These are phyloP conservation scores for Meredithiella fracta DNA, from an alignment of 2,329 filamentous ascomycete species.

Conservation along the genomic window DNA sequence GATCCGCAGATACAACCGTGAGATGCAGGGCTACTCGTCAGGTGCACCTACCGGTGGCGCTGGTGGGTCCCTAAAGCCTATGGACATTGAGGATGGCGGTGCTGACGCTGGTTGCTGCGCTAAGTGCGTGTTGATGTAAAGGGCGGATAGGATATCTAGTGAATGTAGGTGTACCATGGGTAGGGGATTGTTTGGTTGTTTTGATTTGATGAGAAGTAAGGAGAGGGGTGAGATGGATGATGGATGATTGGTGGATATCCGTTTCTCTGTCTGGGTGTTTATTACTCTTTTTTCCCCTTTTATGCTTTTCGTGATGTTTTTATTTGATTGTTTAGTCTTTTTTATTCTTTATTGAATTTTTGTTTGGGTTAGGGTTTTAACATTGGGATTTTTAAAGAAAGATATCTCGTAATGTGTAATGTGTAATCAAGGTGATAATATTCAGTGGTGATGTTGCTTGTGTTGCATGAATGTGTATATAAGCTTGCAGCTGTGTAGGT, in stretches of 20 bases:
- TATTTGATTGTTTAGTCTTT: neutral
- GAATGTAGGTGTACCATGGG: neutral
- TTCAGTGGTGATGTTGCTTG: too few species aligned
- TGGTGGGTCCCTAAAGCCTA: constrained; percentile 50
- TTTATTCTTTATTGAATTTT: constrained; percentile 13
- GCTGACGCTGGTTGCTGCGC: constrained; percentile 63
- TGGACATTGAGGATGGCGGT: constrained; percentile 60
- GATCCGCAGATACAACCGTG: constrained; percentile 95
- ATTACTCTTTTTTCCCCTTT: neutral
- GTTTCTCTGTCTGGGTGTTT: constrained; percentile 8
- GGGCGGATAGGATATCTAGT: neutral
- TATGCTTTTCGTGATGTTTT: neutral
- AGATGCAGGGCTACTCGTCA: constrained; percentile 77
- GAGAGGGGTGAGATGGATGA: too few species aligned
- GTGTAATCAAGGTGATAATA: too few species aligned
- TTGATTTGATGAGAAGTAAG: constrained; percentile 14
- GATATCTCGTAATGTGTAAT: too few species aligned
- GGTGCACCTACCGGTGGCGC: constrained; percentile 45
- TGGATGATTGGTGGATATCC: too few species aligned
- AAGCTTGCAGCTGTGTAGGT: too few species aligned
- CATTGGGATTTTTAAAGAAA: neutral
- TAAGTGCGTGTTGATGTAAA: constrained; percentile 72
- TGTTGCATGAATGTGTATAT: too few species aligned
- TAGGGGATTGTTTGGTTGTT: neutral
- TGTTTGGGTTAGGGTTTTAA: constrained; percentile 10